phyloP scores from a whole-genome alignment of 345 rosid species.

The Theobroma cacao region DNA sequence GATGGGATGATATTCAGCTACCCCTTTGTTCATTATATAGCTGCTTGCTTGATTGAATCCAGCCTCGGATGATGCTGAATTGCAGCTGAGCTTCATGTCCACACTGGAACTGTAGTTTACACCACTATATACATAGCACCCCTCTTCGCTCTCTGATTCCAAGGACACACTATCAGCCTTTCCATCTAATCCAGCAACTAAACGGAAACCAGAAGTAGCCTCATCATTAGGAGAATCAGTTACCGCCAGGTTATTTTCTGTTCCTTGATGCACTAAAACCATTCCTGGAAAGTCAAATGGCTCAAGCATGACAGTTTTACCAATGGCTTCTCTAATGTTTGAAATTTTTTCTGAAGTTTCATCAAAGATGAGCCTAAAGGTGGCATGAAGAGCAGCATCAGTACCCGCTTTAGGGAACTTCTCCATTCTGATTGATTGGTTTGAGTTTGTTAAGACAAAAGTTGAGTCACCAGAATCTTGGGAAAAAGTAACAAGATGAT shows the following conservation, averaged over 20 bases:
- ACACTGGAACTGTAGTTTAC: slow-evolving; percentile 28
- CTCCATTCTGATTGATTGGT: slow-evolving; percentile 65
- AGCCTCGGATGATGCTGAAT: slow-evolving; percentile 20
- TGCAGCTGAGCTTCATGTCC: slow-evolving; percentile 52
- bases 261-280: slow-evolving; percentile 45
- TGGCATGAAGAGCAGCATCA: slow-evolving; percentile 51
- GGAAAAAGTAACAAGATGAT: slow-evolving; percentile 55
- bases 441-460: slow-evolving; percentile 56
- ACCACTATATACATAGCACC: slow-evolving; percentile 61
- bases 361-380: slow-evolving; percentile 56
- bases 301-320: slow-evolving; percentile 61
- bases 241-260: slow-evolving; percentile 33
- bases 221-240: slow-evolving; percentile 25
- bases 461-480: slow-evolving; percentile 46
- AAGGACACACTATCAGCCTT: slow-evolving; percentile 51
- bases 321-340: slow-evolving; percentile 33
- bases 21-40: slow-evolving; percentile 47
- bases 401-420: slow-evolving; percentile 53
- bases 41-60: slow-evolving; percentile 51
- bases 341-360: slow-evolving; percentile 19
- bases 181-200: slow-evolving; percentile 72
- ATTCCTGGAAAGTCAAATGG: slow-evolving; percentile 82
- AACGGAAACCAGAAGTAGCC: slow-evolving; percentile 39
- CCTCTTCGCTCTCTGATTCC: slow-evolving; percentile 43
- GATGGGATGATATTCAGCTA: slow-evolving; percentile 60